Conservation (phyloP, 225 moss, liverwort and hornwort species). For the Neckera pumila region DNA sequence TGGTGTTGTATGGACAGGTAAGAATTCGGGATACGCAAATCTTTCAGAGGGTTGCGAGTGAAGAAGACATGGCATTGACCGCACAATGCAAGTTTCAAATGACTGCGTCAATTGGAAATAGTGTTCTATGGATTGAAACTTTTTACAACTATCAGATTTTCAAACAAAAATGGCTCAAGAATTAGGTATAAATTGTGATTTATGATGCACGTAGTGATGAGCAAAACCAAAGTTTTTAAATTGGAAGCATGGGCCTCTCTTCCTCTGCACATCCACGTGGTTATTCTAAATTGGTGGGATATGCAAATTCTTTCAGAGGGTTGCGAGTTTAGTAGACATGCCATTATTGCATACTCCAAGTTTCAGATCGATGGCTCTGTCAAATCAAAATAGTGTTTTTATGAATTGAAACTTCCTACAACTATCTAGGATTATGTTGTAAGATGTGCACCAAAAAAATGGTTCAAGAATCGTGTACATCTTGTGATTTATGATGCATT, state of each 20-base stretch:
- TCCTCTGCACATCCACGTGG: neutral
- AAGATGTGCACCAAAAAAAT: neutral
- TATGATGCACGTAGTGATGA: neutral
- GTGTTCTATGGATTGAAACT: neutral
- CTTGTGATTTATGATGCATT: neutral
- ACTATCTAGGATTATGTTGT: neutral
- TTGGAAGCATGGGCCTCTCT: neutral
- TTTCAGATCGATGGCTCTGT: neutral
- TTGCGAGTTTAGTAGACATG: neutral
- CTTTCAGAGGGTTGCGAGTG: neutral
- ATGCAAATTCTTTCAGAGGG: neutral
- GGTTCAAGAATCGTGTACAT: neutral
- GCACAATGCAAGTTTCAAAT: neutral
- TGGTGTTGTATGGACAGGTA: slow-evolving; percentile 52
- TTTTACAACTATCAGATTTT: neutral
- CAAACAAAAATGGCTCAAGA: neutral
- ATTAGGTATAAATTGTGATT: no score
- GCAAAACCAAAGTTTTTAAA: neutral
- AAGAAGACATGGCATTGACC: neutral
- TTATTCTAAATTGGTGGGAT: neutral
- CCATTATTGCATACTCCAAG: neutral
- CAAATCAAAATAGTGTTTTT: neutral
- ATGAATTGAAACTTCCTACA: neutral
- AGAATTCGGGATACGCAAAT: neutral
- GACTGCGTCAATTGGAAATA: neutral